phyloP scores from a whole-genome alignment of 208 protist species.

The Novymonas esmeraldas region DNA sequence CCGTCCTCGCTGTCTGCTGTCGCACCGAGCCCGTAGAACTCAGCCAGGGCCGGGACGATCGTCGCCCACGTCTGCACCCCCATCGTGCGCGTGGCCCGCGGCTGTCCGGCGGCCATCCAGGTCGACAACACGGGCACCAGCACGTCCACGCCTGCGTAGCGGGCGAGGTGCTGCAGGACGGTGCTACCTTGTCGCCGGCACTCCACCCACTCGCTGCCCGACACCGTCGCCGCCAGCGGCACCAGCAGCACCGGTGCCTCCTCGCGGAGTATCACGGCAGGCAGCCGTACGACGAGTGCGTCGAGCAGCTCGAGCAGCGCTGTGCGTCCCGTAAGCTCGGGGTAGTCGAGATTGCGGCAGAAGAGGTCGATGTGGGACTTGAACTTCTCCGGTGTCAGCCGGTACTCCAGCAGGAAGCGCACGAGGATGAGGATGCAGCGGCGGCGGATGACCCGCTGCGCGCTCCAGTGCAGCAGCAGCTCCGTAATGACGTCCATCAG shows the following conservation, averaged over 20 bases:
- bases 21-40: constrained; percentile 24
- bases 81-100: constrained; percentile 54
- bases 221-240: constrained; percentile 68
- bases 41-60: constrained; percentile 52
- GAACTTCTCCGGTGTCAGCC: constrained; percentile 88
- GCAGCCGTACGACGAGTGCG: constrained; percentile 67
- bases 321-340: constrained; percentile 69
- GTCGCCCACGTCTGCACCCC: constrained; percentile 77
- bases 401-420: constrained; percentile 92
- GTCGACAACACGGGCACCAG: constrained; percentile 66
- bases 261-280: constrained; percentile 72
- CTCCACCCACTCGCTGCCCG: constrained; percentile 65
- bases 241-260: constrained; percentile 82
- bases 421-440: constrained; percentile 78
- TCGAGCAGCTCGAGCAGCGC: constrained; percentile 87
- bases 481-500: constrained; percentile 89
- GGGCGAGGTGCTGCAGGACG: constrained; percentile 66
- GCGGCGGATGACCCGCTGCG: constrained; percentile 64
- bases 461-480: constrained; percentile 78
- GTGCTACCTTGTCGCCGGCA: constrained; percentile 52
- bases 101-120: constrained; percentile 53
- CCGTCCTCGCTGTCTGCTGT: constrained; percentile 7
- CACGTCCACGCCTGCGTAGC: constrained; percentile 76
- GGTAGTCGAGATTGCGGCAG: constrained; percentile 88
- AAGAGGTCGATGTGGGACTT: constrained; percentile 88